Evolutionary conservation across 768 basidiomycete species (phyloP).

Genomic region (Chalciporus piperatus): DNA sequence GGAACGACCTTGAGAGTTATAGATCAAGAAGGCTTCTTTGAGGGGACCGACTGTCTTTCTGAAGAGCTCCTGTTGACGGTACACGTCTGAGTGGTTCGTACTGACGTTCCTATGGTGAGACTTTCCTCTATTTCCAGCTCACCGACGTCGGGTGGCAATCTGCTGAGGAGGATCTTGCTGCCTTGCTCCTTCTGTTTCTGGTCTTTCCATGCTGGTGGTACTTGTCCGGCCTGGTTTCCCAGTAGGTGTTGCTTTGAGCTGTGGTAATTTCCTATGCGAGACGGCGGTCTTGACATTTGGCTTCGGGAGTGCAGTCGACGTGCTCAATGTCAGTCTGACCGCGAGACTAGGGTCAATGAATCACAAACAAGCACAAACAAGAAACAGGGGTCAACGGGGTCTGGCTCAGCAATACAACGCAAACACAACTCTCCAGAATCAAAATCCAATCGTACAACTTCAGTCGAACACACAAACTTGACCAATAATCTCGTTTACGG

Average conservation of each 20-base stretch:
- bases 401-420: too few species aligned
- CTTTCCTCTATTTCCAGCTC: constrained; percentile 68
- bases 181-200: constrained; percentile 41
- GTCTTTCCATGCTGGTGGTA: constrained; percentile 61
- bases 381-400: not conserved
- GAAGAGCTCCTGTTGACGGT: constrained; percentile 60
- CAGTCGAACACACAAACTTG: too few species aligned
- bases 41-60: constrained; percentile 73
- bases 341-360: not conserved
- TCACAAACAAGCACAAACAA: constrained; percentile 10
- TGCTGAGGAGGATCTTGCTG: constrained; percentile 67
- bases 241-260: constrained; percentile 53
- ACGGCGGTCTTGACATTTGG: constrained; percentile 17
- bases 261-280: constrained; percentile 48
- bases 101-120: not conserved
- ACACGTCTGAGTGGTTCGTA: constrained; percentile 6
- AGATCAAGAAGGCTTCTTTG: constrained; percentile 66
- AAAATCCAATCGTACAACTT: too few species aligned
- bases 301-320: not conserved
- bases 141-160: constrained; percentile 64
- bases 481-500: too few species aligned
- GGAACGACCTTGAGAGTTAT: constrained; percentile 71
- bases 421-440: too few species aligned
- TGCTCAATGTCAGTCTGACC: not conserved
- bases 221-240: constrained; percentile 53